phyloP scores from a whole-genome alignment of 495 filamentous ascomycete species.

The Penicillium manginii region DNA sequence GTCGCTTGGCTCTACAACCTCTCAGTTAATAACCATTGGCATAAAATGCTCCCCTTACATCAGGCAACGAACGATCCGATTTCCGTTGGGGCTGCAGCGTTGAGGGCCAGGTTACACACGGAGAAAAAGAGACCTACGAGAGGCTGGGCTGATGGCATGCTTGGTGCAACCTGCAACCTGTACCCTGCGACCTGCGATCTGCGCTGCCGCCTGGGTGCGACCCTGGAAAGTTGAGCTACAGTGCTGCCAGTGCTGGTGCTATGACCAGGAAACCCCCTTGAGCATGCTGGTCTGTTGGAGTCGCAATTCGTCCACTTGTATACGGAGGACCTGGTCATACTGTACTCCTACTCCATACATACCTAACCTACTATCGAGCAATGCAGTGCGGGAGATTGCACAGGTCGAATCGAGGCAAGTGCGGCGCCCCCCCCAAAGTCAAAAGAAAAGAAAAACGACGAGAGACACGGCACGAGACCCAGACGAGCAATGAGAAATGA shows the following conservation, averaged over 20 bases:
- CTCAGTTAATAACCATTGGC: background rate
- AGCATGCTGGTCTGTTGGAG: background rate
- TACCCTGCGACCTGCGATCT: constrained; percentile 5
- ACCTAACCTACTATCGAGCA: too few relatives aligned
- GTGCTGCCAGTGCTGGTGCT: constrained; percentile 1
- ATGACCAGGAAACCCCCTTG: background rate
- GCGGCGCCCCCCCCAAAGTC: background rate
- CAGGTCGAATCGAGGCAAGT: background rate
- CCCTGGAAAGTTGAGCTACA: background rate
- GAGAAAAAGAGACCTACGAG: constrained; percentile 24
- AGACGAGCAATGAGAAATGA: background rate
- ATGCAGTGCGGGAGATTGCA: background rate
- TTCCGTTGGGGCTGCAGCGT: constrained; percentile 12
- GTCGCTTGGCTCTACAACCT: background rate
- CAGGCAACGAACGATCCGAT: constrained; percentile 10
- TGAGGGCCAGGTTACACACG: constrained; percentile 14
- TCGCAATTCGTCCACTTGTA: constrained; percentile 1
- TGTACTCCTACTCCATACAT: background rate
- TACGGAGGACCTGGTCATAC: background rate
- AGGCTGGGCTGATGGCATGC: constrained; percentile 16
- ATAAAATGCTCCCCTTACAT: background rate
- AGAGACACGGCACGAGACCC: background rate
- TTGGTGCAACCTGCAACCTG: constrained; percentile 8
- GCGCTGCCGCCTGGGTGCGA: constrained; percentile 3
- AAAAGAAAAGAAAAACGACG: background rate